Evolutionary conservation across 768 basidiomycete species (phyloP).

Genomic region (Tephrocybe sp.): DNA sequence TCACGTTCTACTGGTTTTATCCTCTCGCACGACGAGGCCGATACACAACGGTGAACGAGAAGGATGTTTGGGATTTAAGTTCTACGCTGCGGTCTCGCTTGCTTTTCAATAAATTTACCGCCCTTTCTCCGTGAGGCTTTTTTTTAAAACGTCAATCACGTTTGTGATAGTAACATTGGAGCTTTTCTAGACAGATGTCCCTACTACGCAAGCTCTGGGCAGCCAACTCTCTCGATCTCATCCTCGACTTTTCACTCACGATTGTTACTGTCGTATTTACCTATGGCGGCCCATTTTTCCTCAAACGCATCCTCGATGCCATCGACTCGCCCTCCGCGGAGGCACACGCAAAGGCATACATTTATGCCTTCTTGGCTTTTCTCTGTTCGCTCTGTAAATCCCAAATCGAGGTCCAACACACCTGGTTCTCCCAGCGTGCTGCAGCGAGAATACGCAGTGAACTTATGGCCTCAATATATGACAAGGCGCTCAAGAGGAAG

Average conservation of each 20-base stretch:
- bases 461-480: conserved; percentile 84
- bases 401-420: conserved; percentile 68
- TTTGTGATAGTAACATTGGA: not conserved
- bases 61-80: conserved; percentile 71
- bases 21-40: conserved; percentile 57
- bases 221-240: conserved; percentile 45
- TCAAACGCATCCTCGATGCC: conserved; percentile 67
- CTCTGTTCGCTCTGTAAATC: conserved; percentile 56
- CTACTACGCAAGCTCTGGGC: conserved; percentile 40
- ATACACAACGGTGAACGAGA: conserved; percentile 58
- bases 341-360: conserved; percentile 33
- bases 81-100: conserved; percentile 66
- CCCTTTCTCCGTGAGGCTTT: conserved; percentile 23
- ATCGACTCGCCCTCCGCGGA: conserved; percentile 41
- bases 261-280: conserved; percentile 69
- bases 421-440: conserved; percentile 79
- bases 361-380: conserved; percentile 79
- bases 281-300: conserved; percentile 82
- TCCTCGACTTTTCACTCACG: conserved; percentile 66
- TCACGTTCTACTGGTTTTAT: conserved; percentile 69
- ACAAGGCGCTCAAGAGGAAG: conserved; percentile 80
- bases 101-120: conserved; percentile 52
- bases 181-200: conserved; percentile 29
- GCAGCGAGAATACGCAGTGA: conserved; percentile 69
- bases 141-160: not conserved